A percentile compares a stretch with the other conserved stretches of the same genome.
These are phyloP conservation scores for Saccharomycopsis oosterbeekiorum DNA, from an alignment of 805 yeast species.

Conservation along the genomic window DNA sequence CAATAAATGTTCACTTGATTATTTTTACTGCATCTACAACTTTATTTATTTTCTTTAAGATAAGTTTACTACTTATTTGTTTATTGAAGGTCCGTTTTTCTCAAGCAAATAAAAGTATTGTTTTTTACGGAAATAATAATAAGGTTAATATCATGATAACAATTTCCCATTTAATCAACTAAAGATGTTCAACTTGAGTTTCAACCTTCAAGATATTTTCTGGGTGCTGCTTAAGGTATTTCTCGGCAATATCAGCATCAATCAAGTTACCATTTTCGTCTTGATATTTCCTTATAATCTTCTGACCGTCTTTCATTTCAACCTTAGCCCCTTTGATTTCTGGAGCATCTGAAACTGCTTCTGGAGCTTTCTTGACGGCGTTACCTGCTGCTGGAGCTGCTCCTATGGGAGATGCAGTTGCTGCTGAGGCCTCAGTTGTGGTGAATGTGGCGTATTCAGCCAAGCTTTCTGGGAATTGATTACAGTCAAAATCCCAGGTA, in stretches of 20 bases:
- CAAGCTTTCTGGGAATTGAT: conserved; percentile 22
- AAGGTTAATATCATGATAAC: not conserved
- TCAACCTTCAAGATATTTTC: conserved; percentile 18
- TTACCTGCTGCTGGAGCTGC: not conserved
- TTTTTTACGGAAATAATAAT: too few species aligned
- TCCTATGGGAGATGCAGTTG: not conserved
- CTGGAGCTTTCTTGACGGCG: not conserved
- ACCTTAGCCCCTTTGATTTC: conserved; percentile 20
- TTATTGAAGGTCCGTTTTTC: not conserved
- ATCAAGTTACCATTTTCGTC: conserved; percentile 31
- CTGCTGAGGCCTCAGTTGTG: not conserved
- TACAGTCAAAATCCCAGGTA: conserved; percentile 89
- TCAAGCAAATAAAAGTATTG: not conserved
- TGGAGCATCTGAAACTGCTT: not conserved
- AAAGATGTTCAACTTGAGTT: conserved; percentile 8
- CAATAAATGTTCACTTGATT: too few species aligned
- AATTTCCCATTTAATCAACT: not conserved
- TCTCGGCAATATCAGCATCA: conserved; percentile 26
- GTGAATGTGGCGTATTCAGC: conserved; percentile 21
- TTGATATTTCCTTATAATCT: conserved; percentile 24
- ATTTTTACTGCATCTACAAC: not conserved
- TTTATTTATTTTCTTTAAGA: not conserved
- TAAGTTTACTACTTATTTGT: not conserved
- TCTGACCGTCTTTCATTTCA: conserved; percentile 13
- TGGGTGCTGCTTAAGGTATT: conserved; percentile 16